Evolutionary conservation across 2,329 filamentous ascomycete genomes (phyloP), one percentile per base, ranked within the genome.

Genomic region (Ceratocystis colombiana): DNA sequence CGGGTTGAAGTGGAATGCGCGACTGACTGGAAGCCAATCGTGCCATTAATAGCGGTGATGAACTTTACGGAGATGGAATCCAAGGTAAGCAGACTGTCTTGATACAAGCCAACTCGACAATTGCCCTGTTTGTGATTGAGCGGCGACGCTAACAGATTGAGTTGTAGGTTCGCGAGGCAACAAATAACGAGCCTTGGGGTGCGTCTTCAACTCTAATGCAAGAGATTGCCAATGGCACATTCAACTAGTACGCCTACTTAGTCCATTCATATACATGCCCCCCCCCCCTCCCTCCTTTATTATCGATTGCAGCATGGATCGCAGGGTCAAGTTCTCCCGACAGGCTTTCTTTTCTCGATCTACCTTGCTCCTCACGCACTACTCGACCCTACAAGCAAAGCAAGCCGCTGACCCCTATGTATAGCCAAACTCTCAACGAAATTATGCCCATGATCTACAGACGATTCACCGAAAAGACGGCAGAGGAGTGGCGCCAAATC

Each of bases 381-480:
- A n/a, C 53, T 17, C 22, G 7, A 33, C 10, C 20, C 22, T 33
- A 57, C 28, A 33, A 50, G 48, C 20, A 28, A 28, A 57, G 22
- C 48, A 53, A n/a, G 28, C 53, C 2, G 10, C 53, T 57, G 28
- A 57, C 53, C 2, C 37, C 37, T 41, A 17, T 28, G 10, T 28
- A 15, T 74, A 96, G 93, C 75, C 91, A 96, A 85, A 85, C 92
- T 64, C 85, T 99, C 67, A 97, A 97, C 77, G 94, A 99, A 77
- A 97, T 99, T 75, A 99, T 99, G 94, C 94, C 94, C 70, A 94
- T 99, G 90, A 96, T 99, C 74, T 99, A 99, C 80, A 94, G 95
- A 73, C 89, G 94, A 70, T 99, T 99, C 77, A 99, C 94, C 68
- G 94, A 99, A 76, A 99, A 99, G 80, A 84, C 91, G 6, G 93